Evolutionary conservation across 2,329 filamentous ascomycete species (phyloP), one percentile per base, ranked within the genome.

Genomic region (Parastagonospora nodorum): DNA sequence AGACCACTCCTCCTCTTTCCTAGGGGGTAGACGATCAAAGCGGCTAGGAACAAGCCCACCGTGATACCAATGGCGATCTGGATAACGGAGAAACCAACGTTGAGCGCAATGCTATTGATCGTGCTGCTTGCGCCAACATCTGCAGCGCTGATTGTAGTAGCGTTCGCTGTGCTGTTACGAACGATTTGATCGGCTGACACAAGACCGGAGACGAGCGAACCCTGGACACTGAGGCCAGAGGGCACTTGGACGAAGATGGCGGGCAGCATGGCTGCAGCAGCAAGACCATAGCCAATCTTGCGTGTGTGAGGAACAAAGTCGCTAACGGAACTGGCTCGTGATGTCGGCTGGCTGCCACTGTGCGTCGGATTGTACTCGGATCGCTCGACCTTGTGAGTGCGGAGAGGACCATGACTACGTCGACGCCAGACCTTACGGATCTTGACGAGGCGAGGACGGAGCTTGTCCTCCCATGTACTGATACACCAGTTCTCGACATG

Each of bases 231-330:
- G 2, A 87, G 73, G 1, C 84, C 84, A 2, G 78, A 82, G 0
- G 84, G 84, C 0, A 87, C 84, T 51, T 85, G 82, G 2, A 86
- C 82, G 56, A 95, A 95, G 57, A 96, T 95, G 5, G 88, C 92
- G 0, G 92, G 92, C 8, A 96, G 77, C 80, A 96, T 90, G 1
- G 89, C 88, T 0, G 90, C 90, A 0, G 91, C 91, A 0, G 92
- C 92, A 2, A 96, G 83, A 1, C 88, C 89, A 68, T 92, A 91
- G 10, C 88, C 85, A 5, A 75, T 72, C 33, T 74, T 74, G 19
- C 72, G 71, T 1, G 57, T 55, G 28, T 66, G 60, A 1, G 72
- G 69, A 5, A 66, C 62, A 29, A 65, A 66, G 37, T 64, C 61
- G 48, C 55, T 59, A 37, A 66, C 49, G 6, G 64, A 64, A 47